Conservation (phyloP, 768 basidiomycete species). For the Hygrophorus pudorinus region DNA sequence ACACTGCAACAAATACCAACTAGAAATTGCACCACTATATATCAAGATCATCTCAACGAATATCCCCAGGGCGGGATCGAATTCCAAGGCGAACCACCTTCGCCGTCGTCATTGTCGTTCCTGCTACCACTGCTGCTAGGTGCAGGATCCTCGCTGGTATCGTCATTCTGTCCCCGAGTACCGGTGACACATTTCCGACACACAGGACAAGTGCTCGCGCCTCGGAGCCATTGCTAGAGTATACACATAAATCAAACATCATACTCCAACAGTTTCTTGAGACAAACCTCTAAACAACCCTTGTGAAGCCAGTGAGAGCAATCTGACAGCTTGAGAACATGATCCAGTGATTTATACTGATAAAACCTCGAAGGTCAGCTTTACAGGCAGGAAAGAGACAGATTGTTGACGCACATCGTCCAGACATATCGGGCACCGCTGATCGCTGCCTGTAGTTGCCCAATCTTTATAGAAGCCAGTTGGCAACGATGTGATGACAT, state of each 20-base stretch:
- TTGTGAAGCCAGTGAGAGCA: slow-evolving; percentile 80
- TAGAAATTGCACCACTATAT: too few relatives aligned
- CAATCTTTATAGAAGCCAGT: slow-evolving; percentile 59
- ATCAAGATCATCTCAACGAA: too few relatives aligned
- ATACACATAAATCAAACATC: slow-evolving; percentile 2
- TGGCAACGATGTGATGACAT: slow-evolving; percentile 50
- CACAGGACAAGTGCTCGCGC: slow-evolving; percentile 71
- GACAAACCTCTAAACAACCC: slow-evolving; percentile 59
- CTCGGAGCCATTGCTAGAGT: slow-evolving; percentile 68
- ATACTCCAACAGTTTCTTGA: neutral
- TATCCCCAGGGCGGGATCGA: too few relatives aligned
- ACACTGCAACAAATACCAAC: too few relatives aligned
- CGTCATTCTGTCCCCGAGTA: neutral
- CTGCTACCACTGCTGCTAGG: slow-evolving; percentile 1
- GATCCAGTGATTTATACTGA: slow-evolving; percentile 57
- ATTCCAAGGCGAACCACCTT: neutral
- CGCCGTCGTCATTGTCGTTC: neutral
- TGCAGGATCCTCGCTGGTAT: slow-evolving; percentile 1
- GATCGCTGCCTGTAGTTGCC: slow-evolving; percentile 54
- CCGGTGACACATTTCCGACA: slow-evolving; percentile 54
- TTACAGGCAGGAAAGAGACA: slow-evolving; percentile 1
- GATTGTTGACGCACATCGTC: slow-evolving; percentile 53
- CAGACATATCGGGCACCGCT: slow-evolving; percentile 75
- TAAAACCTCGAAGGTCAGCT: slow-evolving; percentile 5
- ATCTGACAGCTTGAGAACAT: slow-evolving; percentile 53